Percentiles rank a stretch among this genome's conserved stretches.
These are phyloP conservation scores for Trichoderma breve DNA, from an alignment of 2,329 filamentous ascomycete species.

Conservation along the genomic window DNA sequence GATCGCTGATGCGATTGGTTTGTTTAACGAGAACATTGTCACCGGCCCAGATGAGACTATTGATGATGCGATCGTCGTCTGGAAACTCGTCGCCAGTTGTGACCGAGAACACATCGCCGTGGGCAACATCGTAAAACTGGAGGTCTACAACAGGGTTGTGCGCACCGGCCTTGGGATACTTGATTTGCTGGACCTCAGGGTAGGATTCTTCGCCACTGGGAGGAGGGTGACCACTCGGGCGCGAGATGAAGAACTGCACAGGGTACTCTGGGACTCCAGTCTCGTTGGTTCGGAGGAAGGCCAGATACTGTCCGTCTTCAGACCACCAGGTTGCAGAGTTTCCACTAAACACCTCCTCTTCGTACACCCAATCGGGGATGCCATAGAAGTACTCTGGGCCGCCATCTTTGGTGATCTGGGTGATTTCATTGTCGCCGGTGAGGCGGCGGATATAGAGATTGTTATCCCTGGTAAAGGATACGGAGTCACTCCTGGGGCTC, in stretches of 20 bases:
- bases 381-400: slow-evolving; percentile 90
- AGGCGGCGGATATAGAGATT: slow-evolving; percentile 79
- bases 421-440: slow-evolving; percentile 51
- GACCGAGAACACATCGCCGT: slow-evolving; percentile 76
- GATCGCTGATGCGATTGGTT: slow-evolving; percentile 90
- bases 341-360: slow-evolving; percentile 63
- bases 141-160: slow-evolving; percentile 89
- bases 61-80: slow-evolving; percentile 83
- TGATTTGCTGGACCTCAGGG: slow-evolving; percentile 86
- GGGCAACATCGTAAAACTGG: slow-evolving; percentile 81
- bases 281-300: slow-evolving; percentile 93
- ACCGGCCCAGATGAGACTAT: slow-evolving; percentile 88
- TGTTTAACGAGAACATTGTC: slow-evolving; percentile 82
- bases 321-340: slow-evolving; percentile 96
- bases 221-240: slow-evolving; percentile 73
- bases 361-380: slow-evolving; percentile 96
- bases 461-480: slow-evolving; percentile 89
- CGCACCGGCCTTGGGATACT: slow-evolving; percentile 94
- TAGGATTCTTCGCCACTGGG: slow-evolving; percentile 75
- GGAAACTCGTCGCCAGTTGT: slow-evolving; percentile 73
- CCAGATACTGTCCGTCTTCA: slow-evolving; percentile 80
- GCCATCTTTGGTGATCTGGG: slow-evolving; percentile 81
- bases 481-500: slow-evolving; percentile 81
- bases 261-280: slow-evolving; percentile 87
- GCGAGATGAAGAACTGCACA: slow-evolving; percentile 86